Base-by-base conservation (phyloP, 1,139 yeast genomes). In the Blastobotrys elegans region DNA sequence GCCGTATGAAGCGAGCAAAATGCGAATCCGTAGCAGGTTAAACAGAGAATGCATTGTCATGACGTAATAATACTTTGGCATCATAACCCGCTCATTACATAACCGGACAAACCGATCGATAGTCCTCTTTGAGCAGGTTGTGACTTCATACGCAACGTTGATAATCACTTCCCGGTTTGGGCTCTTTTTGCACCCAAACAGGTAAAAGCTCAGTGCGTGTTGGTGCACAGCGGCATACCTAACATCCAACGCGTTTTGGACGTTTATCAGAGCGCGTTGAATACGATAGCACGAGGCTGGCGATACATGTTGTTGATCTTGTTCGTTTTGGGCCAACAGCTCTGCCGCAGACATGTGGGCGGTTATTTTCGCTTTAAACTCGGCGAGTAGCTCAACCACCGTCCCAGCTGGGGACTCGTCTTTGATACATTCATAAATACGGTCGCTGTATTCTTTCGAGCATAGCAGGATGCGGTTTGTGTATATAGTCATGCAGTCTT, bases 21-120 rank as follows among this genome's bases (percentile, higher is more conserved):
- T 21, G 16, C 18, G 18, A 10, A 32, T 17, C 8, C 16, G 48
- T 21, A 56, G 43, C 37, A 56, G 41, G 14, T 56, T 50, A 11
- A 76, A 74, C 32, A 78, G 61, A 0, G 81, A 77, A 58, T 76
- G 77, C 70, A 78, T 65, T 2, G 82, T 80, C 40, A 81, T 61
- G 55, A 77, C 77, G 58, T 74, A 75, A 55, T 77, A 70, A 52
- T 75, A 75, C 1, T 81, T 76, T 1, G 83, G 82, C 49, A 72
- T 72, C 47, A 69, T 62, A 5, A 67, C 56, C 1, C 76, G 70
- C 46, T 66, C 64, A 5, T 66, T 65, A 46, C 74, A 69, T 31
- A 76, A 50, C 22, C 62, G 62, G 16, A 74, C 65, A 59, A 77
- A 77, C 6, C 74, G 67, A 39, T 71, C 72, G 34, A 78, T 65